A percentile compares a stretch with the other conserved stretches of the same genome.
Conservation (phyloP, 352 stramenopile species). For the Pythium rhizo-oryzae region DNA sequence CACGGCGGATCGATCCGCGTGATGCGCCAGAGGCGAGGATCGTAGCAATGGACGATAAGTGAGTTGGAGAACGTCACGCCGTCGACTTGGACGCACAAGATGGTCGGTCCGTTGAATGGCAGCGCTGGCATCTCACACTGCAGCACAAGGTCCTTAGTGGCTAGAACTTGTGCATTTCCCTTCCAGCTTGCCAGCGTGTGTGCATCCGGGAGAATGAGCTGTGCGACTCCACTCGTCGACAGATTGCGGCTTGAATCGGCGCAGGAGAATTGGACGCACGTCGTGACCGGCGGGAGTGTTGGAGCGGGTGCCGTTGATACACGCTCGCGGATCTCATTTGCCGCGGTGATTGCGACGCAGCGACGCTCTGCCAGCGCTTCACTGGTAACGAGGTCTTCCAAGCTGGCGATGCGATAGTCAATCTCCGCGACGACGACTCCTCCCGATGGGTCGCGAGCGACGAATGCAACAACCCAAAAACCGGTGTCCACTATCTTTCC, state of each 20-base stretch:
- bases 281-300: background rate
- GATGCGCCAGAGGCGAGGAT: slow-evolving; percentile 58
- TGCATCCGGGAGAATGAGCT: slow-evolving; percentile 40
- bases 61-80: slow-evolving; percentile 65
- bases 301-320: background rate
- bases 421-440: slow-evolving; percentile 4
- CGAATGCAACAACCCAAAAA: slow-evolving; percentile 43
- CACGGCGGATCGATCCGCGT: slow-evolving; percentile 45
- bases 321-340: background rate
- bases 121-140: slow-evolving; percentile 61
- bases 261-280: slow-evolving; percentile 44
- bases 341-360: background rate
- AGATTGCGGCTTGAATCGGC: slow-evolving; percentile 48
- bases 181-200: slow-evolving; percentile 25
- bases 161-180: background rate
- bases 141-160: slow-evolving; percentile 28
- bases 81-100: slow-evolving; percentile 47
- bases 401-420: slow-evolving; percentile 1
- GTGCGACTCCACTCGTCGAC: slow-evolving; percentile 32
- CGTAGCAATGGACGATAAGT: slow-evolving; percentile 71
- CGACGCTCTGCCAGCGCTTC: background rate
- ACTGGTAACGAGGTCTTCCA: slow-evolving; percentile 1
- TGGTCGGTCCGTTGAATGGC: slow-evolving; percentile 52
- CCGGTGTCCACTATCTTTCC: slow-evolving; percentile 20
- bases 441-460: background rate